Evolutionary conservation across 2,329 filamentous ascomycete species (phyloP).

Genomic region (Acephala macrosclerotiorum): DNA sequence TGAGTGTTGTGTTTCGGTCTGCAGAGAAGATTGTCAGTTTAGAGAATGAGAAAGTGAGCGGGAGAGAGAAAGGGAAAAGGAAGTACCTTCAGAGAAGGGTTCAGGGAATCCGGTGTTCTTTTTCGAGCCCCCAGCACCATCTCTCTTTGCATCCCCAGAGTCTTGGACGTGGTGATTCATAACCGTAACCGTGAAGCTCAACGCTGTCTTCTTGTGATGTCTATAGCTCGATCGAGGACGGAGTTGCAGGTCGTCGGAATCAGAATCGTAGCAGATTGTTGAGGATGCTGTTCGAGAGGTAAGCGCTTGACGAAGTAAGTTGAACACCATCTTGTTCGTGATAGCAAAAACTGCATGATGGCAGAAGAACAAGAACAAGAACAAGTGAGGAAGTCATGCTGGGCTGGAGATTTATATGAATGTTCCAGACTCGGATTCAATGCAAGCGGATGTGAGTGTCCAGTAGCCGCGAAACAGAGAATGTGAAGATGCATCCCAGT

Average conservation of each 20-base stretch:
- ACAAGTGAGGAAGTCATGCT: neutral
- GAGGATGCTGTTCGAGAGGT: slow-evolving; percentile 16
- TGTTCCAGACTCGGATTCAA: slow-evolving; percentile 7
- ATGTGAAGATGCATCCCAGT: neutral
- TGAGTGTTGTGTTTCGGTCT: slow-evolving; percentile 65
- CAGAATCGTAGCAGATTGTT: neutral
- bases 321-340: slow-evolving; percentile 15
- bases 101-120: slow-evolving; percentile 48
- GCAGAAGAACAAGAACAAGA: neutral
- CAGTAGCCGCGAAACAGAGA: slow-evolving; percentile 5
- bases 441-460: slow-evolving; percentile 1
- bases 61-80: slow-evolving; percentile 7
- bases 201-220: slow-evolving; percentile 10
- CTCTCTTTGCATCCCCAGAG: slow-evolving; percentile 11
- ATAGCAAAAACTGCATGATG: neutral
- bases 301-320: slow-evolving; percentile 21
- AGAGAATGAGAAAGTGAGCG: neutral
- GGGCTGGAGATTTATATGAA: neutral
- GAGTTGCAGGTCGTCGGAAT: slow-evolving; percentile 13
- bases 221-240: slow-evolving; percentile 9
- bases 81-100: slow-evolving; percentile 38
- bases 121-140: neutral
- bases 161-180: slow-evolving; percentile 36
- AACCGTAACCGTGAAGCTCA: neutral
- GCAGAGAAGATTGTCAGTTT: slow-evolving; percentile 2